phyloP scores from a whole-genome alignment of 768 basidiomycete species.

The Leccinum arenicola region DNA sequence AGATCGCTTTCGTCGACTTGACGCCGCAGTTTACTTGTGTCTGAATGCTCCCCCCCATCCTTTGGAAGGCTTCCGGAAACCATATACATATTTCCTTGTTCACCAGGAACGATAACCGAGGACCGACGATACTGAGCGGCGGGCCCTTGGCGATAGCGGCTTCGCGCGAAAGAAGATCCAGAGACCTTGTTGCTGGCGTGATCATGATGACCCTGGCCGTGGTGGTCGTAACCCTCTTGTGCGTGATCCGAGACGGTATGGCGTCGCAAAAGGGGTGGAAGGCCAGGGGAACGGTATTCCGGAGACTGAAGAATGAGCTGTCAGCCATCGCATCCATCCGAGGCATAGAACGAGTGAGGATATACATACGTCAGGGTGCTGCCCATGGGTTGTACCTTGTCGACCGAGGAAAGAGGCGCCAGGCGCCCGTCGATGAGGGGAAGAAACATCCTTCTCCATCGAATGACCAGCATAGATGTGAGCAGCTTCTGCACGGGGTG shows the following conservation, averaged over 20 bases:
- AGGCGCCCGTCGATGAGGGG: background rate
- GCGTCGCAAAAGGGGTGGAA: conserved; percentile 20
- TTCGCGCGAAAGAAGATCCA: conserved; percentile 21
- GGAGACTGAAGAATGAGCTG: background rate
- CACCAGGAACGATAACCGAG: conserved; percentile 22
- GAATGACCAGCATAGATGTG: conserved; percentile 30
- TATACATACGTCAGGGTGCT: conserved; percentile 6
- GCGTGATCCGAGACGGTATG: background rate
- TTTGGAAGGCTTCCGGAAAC: conserved; percentile 16
- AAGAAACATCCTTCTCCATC: conserved; percentile 3
- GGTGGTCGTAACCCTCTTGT: background rate
- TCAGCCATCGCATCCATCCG: background rate
- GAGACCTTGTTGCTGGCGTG: conserved; percentile 7
- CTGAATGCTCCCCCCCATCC: background rate
- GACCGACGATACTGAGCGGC: conserved; percentile 14
- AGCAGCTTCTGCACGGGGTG: conserved; percentile 36
- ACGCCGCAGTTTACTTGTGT: conserved; percentile 3
- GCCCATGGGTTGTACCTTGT: background rate
- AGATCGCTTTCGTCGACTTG: conserved; percentile 18
- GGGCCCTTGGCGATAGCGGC: conserved; percentile 15
- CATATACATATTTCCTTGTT: conserved; percentile 27
- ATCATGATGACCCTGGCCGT: background rate
- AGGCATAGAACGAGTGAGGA: background rate
- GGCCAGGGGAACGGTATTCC: background rate
- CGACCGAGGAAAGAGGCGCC: background rate